phyloP scores from a whole-genome alignment of 73 alveolate species.

The Paramecium tetraurelia region DNA sequence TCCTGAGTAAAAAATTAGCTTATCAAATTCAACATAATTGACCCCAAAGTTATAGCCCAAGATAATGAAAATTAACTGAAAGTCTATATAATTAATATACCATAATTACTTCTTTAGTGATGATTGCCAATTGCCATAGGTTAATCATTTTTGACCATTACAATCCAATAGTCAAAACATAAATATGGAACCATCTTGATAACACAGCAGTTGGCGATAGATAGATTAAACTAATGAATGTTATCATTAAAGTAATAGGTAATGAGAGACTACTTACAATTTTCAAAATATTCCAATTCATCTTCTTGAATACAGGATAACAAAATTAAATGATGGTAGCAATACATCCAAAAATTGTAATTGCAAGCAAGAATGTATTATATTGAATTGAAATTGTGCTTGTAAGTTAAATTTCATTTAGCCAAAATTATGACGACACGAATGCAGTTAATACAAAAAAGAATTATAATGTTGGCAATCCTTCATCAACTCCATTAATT shows the following conservation, averaged over 20 bases:
- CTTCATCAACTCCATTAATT: conserved; percentile 64
- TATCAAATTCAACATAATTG: neutral
- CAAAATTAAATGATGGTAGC: neutral
- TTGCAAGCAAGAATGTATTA: neutral
- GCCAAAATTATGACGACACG: conserved; percentile 33
- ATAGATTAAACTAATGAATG: neutral
- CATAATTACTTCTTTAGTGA: conserved; percentile 12
- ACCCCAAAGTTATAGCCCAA: neutral
- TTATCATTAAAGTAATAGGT: neutral
- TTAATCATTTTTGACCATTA: conserved; percentile 29
- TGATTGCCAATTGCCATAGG: neutral
- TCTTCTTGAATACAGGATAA: neutral
- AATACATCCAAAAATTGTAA: neutral
- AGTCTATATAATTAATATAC: neutral
- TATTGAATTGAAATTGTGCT: neutral
- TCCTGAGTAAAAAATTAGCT: neutral
- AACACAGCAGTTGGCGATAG: neutral
- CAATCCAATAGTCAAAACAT: neutral
- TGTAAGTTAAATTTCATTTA: neutral
- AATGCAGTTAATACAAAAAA: conserved; percentile 11
- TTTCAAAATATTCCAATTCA: conserved; percentile 12
- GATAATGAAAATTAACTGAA: neutral
- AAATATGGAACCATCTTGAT: neutral
- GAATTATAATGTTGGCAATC: conserved; percentile 40
- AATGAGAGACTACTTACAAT: neutral